These are phyloP conservation scores for Asterochloris erici DNA, from an alignment of 139 green algal species.

Conservation along the genomic window DNA sequence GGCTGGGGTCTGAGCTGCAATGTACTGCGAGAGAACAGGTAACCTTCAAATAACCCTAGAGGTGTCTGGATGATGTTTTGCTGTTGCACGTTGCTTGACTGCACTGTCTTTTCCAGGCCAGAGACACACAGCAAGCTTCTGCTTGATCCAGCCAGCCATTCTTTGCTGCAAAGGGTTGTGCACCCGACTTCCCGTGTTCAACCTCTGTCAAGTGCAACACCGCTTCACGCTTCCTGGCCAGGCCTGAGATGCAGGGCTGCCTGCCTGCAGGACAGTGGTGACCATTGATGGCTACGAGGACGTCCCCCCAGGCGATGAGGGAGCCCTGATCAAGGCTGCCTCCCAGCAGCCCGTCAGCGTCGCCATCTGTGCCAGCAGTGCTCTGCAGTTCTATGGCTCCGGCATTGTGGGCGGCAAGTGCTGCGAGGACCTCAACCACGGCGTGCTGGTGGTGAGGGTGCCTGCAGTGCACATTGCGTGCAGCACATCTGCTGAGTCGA, in stretches of 20 bases:
- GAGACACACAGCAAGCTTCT: slow-evolving; percentile 1
- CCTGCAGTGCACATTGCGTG: not conserved
- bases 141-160: no score
- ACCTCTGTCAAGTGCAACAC: no score
- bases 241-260: no score
- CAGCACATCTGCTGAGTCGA: not conserved
- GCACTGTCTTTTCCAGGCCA: no score
- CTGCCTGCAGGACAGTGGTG: slow-evolving; percentile 13
- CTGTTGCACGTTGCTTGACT: no score
- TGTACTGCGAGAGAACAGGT: slow-evolving; percentile 26
- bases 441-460: slow-evolving; percentile 80
- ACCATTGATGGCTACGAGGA: slow-evolving; percentile 77
- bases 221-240: no score
- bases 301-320: slow-evolving; percentile 64
- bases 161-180: no score
- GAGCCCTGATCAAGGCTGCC: slow-evolving; percentile 62
- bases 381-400: slow-evolving; percentile 85
- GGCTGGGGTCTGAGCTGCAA: slow-evolving; percentile 58
- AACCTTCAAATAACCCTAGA: not conserved
- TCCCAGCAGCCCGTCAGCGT: slow-evolving; percentile 80
- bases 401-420: slow-evolving; percentile 58
- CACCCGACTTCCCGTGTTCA: no score
- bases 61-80: no score
- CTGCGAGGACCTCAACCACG: slow-evolving; percentile 84
- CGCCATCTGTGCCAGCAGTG: slow-evolving; percentile 78